phyloP scores from a whole-genome alignment of 1,139 yeast species.

The Candida tetrigidarum region DNA sequence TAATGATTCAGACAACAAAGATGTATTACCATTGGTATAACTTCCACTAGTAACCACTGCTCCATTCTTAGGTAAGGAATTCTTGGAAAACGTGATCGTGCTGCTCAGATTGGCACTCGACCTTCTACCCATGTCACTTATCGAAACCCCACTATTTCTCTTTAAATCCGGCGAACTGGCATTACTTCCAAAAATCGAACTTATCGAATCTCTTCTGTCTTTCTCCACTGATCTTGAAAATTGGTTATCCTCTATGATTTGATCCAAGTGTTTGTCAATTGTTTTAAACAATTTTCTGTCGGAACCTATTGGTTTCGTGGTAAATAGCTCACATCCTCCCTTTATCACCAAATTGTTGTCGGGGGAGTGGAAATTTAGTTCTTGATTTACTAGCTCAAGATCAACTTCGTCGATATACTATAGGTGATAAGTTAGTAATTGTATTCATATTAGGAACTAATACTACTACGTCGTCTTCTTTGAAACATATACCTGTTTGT shows the following conservation, averaged over 20 bases:
- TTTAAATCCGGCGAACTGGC: conserved; percentile 33
- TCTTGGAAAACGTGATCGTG: conserved; percentile 10
- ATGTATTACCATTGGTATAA: conserved; percentile 7
- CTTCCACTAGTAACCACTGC: conserved; percentile 2
- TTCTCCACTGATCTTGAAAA: conserved; percentile 45
- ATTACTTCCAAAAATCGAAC: conserved; percentile 41
- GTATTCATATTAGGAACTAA: neutral
- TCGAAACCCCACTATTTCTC: conserved; percentile 25
- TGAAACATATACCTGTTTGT: no score
- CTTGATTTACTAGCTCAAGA: conserved; percentile 85
- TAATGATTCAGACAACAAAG: conserved; percentile 24
- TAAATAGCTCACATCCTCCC: conserved; percentile 94
- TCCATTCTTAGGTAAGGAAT: conserved; percentile 11
- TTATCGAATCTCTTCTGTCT: conserved; percentile 43
- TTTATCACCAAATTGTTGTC: conserved; percentile 75
- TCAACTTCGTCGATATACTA: conserved; percentile 93
- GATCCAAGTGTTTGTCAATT: conserved; percentile 79
- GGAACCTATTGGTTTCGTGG: conserved; percentile 90
- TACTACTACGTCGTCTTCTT: no score
- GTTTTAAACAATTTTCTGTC: conserved; percentile 89
- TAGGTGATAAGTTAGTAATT: conserved; percentile 9
- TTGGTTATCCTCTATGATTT: conserved; percentile 60
- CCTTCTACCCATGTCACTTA: conserved; percentile 30
- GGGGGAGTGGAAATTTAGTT: conserved; percentile 82
- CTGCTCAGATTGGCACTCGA: conserved; percentile 22